These are phyloP conservation scores for Magnolia sinica DNA, from an alignment of 164 flowering plant species.

Conservation along the genomic window DNA sequence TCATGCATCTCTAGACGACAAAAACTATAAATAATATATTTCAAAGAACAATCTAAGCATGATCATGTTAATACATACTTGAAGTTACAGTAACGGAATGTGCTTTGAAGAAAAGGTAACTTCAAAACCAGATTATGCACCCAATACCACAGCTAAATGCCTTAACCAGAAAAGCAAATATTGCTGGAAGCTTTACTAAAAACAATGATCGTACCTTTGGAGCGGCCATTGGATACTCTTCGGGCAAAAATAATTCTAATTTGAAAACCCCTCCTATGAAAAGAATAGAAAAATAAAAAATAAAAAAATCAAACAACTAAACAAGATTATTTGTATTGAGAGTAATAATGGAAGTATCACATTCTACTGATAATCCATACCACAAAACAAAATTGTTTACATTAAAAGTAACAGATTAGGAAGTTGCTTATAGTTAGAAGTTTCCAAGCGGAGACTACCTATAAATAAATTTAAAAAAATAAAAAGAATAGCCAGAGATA, in stretches of 20 bases:
- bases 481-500: background rate
- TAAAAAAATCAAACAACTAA: no score
- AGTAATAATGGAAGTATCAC: no score
- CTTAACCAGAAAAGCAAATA: background rate
- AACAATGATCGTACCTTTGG: slow-evolving; percentile 56
- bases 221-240: slow-evolving; percentile 94
- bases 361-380: no score
- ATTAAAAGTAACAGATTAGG: no score
- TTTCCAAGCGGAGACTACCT: no score
- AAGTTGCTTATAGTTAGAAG: no score
- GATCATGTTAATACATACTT: background rate
- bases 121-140: background rate
- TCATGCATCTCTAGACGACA: background rate
- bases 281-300: background rate
- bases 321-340: no score
- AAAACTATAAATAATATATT: background rate
- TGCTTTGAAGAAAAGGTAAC: background rate
- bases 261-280: slow-evolving; percentile 79
- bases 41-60: background rate
- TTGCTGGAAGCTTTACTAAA: background rate
- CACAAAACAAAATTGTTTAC: no score
- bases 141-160: background rate
- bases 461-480: no score
- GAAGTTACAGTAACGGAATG: background rate
- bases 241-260: slow-evolving; percentile 82